Base-by-base conservation (phyloP, 305 asterid species). In the Ajuga reptans region DNA sequence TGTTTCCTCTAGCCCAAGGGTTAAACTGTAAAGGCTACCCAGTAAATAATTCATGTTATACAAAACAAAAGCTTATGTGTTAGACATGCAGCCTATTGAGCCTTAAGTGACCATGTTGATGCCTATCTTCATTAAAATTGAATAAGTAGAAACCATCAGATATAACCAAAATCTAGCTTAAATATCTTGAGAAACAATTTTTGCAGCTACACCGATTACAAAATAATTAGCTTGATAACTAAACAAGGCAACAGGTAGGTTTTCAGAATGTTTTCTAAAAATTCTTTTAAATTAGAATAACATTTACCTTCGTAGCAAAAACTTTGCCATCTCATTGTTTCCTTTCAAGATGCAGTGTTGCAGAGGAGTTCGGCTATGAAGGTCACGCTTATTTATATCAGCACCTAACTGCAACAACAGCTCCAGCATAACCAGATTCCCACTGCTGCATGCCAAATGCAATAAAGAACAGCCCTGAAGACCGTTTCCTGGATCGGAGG, bases 321-420 rank as follows among this genome's bases (percentile, higher is more conserved):
- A 78, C 80, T 90, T 92, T 18, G 98, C 97, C 75, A 87, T 82
- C 56, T 73, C 75, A 71, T 85, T 87, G 77, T 86, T 87, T 76
- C 96, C 92, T 72, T 73, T 79, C 79, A 84, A 41, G 74, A 92
- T 85, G 91, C 98, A 92, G 83, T 92, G 93, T 59, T 82, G 97
- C 52, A 92, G 80, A 73, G 98, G 93, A 62, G 98, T 90, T 78
- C 96, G 81, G 67, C 96, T 92, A 71, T 88, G 96, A 64, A 82
- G 75, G 77, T 92, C 98, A 53, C 87, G 41, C 77, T 72, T 82
- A 79, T 92, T 92, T 79, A 88, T 83, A 70, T 90, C 87, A 68
- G 93, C 91, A 47, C 98, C 98, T 53, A 83, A 82, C 85, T 92
- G 98, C 81, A 92, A 80, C 77, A 92, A 80, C 66, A 92, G 85